A percentile compares a stretch with the other conserved stretches of the same genome.
Evolutionary conservation across 257 asterid species (phyloP).

Genomic region (Nicotiana attenuata): DNA sequence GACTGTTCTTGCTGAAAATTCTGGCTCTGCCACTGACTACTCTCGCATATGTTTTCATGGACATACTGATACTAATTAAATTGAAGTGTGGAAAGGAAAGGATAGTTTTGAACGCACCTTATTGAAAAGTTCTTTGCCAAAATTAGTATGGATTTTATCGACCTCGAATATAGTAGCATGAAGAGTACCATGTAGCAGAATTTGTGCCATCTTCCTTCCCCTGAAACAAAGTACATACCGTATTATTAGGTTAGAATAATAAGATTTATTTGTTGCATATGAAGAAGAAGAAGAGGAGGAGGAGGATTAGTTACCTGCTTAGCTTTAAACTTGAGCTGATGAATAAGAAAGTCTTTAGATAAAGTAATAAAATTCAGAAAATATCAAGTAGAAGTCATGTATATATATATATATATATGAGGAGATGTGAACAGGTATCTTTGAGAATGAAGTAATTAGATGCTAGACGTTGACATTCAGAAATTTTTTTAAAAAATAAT

Average conservation of each 20-base stretch:
- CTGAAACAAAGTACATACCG: background rate
- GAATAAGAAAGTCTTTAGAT: background rate
- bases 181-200: conserved; percentile 34
- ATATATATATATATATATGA: background rate
- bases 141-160: conserved; percentile 22
- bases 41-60: background rate
- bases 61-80: background rate
- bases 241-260: background rate
- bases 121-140: conserved; percentile 13
- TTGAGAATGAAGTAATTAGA: background rate
- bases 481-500: too few relatives aligned
- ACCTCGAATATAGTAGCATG: conserved; percentile 33
- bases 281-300: background rate
- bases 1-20: too few relatives aligned
- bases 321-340: background rate
- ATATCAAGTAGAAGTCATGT: background rate
- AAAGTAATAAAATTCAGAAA: background rate
- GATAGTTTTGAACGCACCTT: conserved; percentile 15
- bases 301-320: background rate
- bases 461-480: background rate
- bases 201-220: conserved; percentile 27
- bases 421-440: too few relatives aligned
- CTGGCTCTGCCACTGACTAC: too few relatives aligned
- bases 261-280: background rate
- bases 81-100: background rate